Percentiles rank a stretch among this genome's conserved stretches.
phyloP scores from a whole-genome alignment of 2,329 filamentous ascomycete species.

The Clonostachys sp. region DNA sequence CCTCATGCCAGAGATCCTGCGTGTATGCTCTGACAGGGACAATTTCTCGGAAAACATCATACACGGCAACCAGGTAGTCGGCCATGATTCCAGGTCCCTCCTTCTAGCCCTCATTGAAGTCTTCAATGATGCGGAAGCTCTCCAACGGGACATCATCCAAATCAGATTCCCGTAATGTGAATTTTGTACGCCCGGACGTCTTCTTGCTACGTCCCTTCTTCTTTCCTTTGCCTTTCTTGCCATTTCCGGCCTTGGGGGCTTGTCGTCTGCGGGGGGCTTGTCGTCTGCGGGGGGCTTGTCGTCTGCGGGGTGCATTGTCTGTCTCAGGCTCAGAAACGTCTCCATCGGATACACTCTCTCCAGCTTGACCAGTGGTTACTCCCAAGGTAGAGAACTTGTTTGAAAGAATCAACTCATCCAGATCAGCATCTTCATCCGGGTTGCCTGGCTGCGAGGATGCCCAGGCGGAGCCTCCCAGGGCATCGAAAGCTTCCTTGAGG shows the following conservation, averaged over 20 bases:
- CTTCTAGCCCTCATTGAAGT: constrained; percentile 2
- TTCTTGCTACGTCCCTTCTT: constrained; percentile 25
- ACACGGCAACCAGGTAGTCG: neutral
- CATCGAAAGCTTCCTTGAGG: neutral
- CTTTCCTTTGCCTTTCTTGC: constrained; percentile 24
- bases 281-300: too few relatives aligned
- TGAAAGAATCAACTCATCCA: neutral
- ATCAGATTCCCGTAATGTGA: neutral
- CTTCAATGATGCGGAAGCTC: constrained; percentile 35
- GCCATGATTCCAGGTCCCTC: neutral
- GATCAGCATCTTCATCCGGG: neutral
- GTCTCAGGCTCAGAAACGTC: neutral
- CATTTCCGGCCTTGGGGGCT: too few relatives aligned
- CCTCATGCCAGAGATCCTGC: constrained; percentile 34
- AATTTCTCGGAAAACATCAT: constrained; percentile 22
- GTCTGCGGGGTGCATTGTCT: constrained; percentile 1
- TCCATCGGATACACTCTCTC: neutral
- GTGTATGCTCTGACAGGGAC: constrained; percentile 28
- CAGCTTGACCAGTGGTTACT: neutral
- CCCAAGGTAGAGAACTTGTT: neutral
- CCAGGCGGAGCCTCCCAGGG: neutral
- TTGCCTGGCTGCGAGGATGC: neutral
- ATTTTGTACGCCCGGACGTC: constrained; percentile 2
- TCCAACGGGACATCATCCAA: constrained; percentile 22
- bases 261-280: too few relatives aligned